phyloP scores from a whole-genome alignment of 495 filamentous ascomycete genomes.

The Penicillium simplicissimum region DNA sequence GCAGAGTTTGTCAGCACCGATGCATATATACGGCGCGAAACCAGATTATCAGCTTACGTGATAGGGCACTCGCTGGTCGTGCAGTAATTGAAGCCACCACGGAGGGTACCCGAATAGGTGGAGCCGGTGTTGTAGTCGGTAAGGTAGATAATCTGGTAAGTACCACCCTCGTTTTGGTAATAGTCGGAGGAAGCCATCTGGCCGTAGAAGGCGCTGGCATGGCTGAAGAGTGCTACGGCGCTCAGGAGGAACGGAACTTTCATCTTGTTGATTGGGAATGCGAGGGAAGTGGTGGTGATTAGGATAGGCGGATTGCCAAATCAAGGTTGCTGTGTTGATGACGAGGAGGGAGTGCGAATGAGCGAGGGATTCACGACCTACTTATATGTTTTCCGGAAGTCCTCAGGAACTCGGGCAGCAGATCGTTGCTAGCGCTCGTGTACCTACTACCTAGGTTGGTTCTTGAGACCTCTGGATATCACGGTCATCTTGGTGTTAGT shows the following conservation, averaged over 20 bases:
- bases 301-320: too few species aligned
- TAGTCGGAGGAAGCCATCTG: conserved; percentile 12
- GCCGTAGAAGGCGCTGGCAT: conserved; percentile 12
- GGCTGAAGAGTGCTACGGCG: not conserved
- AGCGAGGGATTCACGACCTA: not conserved
- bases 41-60: not conserved
- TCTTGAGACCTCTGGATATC: not conserved
- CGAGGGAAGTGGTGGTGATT: too few species aligned
- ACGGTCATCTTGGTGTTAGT: not conserved
- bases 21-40: not conserved
- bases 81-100: conserved; percentile 13
- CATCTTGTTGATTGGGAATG: not conserved
- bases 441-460: not conserved
- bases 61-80: not conserved
- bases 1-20: not conserved
- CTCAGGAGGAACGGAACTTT: not conserved
- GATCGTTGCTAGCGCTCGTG: too few species aligned
- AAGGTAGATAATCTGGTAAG: conserved; percentile 10
- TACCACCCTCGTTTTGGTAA: not conserved
- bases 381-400: not conserved
- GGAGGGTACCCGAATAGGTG: conserved; percentile 8
- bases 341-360: not conserved
- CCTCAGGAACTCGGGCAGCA: too few species aligned
- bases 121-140: conserved; percentile 15
- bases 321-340: too few species aligned